phyloP scores from a whole-genome alignment of 2,329 filamentous ascomycete genomes.

The Iodosphaeria phyllophila region DNA sequence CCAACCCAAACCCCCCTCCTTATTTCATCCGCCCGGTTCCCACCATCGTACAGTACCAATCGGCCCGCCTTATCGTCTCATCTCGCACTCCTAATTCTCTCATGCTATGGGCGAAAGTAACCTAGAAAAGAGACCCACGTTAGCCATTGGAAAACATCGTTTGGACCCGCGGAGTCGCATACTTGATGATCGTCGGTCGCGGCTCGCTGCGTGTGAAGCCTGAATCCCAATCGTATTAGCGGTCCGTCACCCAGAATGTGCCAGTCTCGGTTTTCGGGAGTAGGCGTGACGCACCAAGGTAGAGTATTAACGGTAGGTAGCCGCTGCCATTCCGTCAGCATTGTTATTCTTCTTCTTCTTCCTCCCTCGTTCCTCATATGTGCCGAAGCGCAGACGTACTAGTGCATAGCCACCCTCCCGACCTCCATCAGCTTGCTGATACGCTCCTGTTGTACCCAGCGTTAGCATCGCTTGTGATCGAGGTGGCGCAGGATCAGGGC shows the following conservation, averaged over 20 bases:
- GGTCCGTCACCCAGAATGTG: too few relatives aligned
- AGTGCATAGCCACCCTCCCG: constrained; percentile 85
- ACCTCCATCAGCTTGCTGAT: constrained; percentile 93
- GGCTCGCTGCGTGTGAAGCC: constrained; percentile 92
- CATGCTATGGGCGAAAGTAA: constrained; percentile 49
- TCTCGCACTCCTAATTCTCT: too few relatives aligned
- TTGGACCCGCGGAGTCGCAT: constrained; percentile 10
- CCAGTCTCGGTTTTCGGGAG: constrained; percentile 2
- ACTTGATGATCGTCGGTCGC: constrained; percentile 52
- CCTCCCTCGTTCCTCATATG: too few relatives aligned
- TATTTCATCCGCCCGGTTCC: too few relatives aligned
- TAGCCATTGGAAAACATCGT: too few relatives aligned
- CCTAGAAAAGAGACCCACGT: too few relatives aligned
- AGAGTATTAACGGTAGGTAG: constrained; percentile 91
- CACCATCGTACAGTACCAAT: too few relatives aligned
- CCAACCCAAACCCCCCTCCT: too few relatives aligned
- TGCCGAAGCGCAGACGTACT: constrained; percentile 54
- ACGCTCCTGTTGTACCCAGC: constrained; percentile 69
- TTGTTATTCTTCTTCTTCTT: not conserved
- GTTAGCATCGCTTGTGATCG: too few relatives aligned
- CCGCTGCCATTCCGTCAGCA: constrained; percentile 42
- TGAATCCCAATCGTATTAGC: constrained; percentile 15
- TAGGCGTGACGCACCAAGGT: constrained; percentile 50
- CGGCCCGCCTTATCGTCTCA: too few relatives aligned
- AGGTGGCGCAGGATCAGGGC: too few relatives aligned